Evolutionary conservation across 345 rosid species (phyloP), one percentile per base, ranked within the genome.

Genomic region (Eucalyptus marginata): DNA sequence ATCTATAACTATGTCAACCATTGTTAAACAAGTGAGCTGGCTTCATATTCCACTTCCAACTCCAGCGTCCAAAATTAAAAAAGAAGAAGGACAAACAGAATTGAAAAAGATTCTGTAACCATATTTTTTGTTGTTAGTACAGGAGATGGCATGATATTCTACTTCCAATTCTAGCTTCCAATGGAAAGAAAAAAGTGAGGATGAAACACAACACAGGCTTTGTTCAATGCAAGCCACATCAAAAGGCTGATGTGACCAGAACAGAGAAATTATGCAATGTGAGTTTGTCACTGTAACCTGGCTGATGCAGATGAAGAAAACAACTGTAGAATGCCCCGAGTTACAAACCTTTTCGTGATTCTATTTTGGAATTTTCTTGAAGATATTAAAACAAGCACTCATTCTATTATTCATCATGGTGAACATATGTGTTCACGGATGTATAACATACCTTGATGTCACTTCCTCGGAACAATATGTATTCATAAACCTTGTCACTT

Each of bases 381-480:
- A 68, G 44, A 17, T 31, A 68, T 68, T 33, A 36, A 68, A 68
- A 68, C 80, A 68, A 68, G 36, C 80, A 68, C 80, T 68, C 80
- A 33, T 68, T 33, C 80, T 36, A 76, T 36, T 10, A 76, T 76
- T 76, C 83, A 36, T 36, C 27, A 76, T 0, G 22, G n/a, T 13
- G 36, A n/a, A 88, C 52, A 58, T 3, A 31, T 10, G 31, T 52
- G 58, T 27, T 68, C 59, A 89, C 13, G 76, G 24, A 47, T 66
- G 66, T 16, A 49, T 25, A 50, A 36, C 44, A 22, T 93, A 95
- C 98, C 98, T 95, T 96, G 87, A 96, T 96, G 88, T 96, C 97
- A 88, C 95, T 95, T 90, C 96, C 98, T 31, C 98, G 94, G 89
- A 96, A 96, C 90, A 96, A 91, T 86, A 96, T 95, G 92, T 95